Evolutionary conservation across 148 eudicot genomes (phyloP), one percentile per base, ranked within the genome.

Genomic region (Camellia sinensis): DNA sequence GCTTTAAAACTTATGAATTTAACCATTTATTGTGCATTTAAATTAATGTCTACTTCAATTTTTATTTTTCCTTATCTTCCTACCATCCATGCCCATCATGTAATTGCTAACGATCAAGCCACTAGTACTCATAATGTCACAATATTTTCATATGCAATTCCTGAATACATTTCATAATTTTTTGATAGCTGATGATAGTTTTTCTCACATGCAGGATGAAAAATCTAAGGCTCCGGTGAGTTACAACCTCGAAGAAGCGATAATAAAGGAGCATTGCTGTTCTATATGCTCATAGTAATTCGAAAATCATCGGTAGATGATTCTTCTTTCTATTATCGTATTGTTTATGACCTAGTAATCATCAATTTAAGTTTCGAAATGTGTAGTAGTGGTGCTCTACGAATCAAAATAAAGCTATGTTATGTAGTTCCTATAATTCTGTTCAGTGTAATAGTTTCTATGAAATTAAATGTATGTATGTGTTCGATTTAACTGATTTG

Each of bases 151-250:
- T 21, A 53, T 46, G 54, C 57, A 12, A 52, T 80, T 53, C 73
- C 61, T 6, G 4, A 22, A 72, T 19, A 17, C 18, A 71, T 50
- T 50, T 48, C 75, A 11, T 50, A 60, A 50, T 71, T 71, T 50
- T 41, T 50, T 22, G 22, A 22, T 52, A 50, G 59, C 60, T 21
- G 60, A 52, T 21, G 79, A 46, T 54, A 43, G 3, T 63, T 67
- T 73, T 48, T 71, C 70, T 41, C 48, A 67, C 64, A 66, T 85
- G 94, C 90, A 91, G 94, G 90, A 76, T 87, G 88, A 91, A 73
- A 80, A 85, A 83, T 82, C 88, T 74, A 65, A 83, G 80, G 88
- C 83, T 73, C 60, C 75, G 45, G 46, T 78, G 84, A 84, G 80
- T 63, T 6, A 9, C 45, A 8, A 29, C 56, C 61, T 57, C 41